A percentile compares a stretch with the other conserved stretches of the same genome.
These are phyloP conservation scores for Leccinum rimulosum DNA, from an alignment of 768 basidiomycete genomes.

Conservation along the genomic window DNA sequence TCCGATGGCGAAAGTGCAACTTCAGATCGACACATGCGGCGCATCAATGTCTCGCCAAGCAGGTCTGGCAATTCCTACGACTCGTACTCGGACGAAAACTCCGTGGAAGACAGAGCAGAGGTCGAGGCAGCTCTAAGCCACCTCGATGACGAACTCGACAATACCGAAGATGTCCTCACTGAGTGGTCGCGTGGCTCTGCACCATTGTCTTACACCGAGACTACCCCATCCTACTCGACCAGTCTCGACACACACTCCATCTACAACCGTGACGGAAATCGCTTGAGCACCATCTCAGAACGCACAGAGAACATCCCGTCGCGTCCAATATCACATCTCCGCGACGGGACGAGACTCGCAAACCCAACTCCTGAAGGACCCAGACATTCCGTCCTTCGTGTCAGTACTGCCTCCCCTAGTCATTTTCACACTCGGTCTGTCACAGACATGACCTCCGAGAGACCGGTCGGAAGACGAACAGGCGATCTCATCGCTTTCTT, in stretches of 20 bases:
- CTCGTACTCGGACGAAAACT: conserved; percentile 58
- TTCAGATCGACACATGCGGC: conserved; percentile 47
- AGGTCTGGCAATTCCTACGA: conserved; percentile 40
- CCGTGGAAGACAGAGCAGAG: conserved; percentile 45
- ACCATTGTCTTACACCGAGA: conserved; percentile 31
- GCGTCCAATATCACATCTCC: conserved; percentile 52
- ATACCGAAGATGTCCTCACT: conserved; percentile 61
- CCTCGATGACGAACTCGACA: conserved; percentile 65
- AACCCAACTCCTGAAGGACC: conserved; percentile 45
- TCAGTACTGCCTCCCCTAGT: conserved; percentile 37
- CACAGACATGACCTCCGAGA: conserved; percentile 53
- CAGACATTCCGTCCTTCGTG: conserved; percentile 45
- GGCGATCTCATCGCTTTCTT: conserved; percentile 76
- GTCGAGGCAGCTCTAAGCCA: conserved; percentile 67
- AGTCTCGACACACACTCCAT: conserved; percentile 39
- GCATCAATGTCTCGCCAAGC: conserved; percentile 54
- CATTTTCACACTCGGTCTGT: conserved; percentile 50
- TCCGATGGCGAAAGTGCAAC: conserved; percentile 47
- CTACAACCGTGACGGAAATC: conserved; percentile 42
- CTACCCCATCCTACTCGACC: conserved; percentile 32
- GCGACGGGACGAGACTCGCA: conserved; percentile 28
- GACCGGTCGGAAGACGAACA: conserved; percentile 51
- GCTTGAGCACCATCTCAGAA: conserved; percentile 76
- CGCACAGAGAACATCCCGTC: conserved; percentile 65
- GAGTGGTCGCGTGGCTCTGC: conserved; percentile 57